Evolutionary conservation across 148 eudicot genomes (phyloP).

Genomic region (Arctostaphylos glauca): DNA sequence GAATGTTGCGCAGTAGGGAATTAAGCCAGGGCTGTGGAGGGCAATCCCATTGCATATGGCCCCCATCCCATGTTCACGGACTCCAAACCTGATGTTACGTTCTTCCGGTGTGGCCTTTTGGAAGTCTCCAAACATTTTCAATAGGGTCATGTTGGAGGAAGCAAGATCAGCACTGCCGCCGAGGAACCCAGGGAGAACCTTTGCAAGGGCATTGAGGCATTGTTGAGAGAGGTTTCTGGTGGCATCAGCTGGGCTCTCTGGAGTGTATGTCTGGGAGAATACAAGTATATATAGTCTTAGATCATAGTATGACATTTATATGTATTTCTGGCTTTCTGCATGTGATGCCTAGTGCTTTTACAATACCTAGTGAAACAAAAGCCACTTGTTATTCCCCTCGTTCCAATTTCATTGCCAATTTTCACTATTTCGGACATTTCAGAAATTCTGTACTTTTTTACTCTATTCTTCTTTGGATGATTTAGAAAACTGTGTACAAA

Average conservation of each 20-base stretch:
- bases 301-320: not conserved
- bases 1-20: slow-evolving; percentile 97
- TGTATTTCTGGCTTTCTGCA: not conserved
- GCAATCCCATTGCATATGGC: slow-evolving; percentile 92
- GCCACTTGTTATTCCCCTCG: too few relatives aligned
- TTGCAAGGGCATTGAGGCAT: slow-evolving; percentile 79
- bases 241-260: slow-evolving; percentile 91
- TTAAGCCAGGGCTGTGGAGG: slow-evolving; percentile 78
- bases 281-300: slow-evolving; percentile 4
- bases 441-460: too few relatives aligned
- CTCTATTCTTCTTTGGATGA: too few relatives aligned
- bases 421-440: too few relatives aligned
- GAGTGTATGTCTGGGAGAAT: slow-evolving; percentile 67
- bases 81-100: slow-evolving; percentile 87
- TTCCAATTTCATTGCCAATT: too few relatives aligned
- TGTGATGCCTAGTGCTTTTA: not conserved
- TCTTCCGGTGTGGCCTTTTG: slow-evolving; percentile 93
- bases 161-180: slow-evolving; percentile 99
- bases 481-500: too few relatives aligned
- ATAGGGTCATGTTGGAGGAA: slow-evolving; percentile 93
- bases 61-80: slow-evolving; percentile 95
- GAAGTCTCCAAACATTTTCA: slow-evolving; percentile 91
- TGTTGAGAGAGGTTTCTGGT: slow-evolving; percentile 91
- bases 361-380: not conserved
- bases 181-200: slow-evolving; percentile 80